These are phyloP conservation scores for Nitzschia putrida DNA, from an alignment of 108 stramenopile genomes.

Conservation along the genomic window DNA sequence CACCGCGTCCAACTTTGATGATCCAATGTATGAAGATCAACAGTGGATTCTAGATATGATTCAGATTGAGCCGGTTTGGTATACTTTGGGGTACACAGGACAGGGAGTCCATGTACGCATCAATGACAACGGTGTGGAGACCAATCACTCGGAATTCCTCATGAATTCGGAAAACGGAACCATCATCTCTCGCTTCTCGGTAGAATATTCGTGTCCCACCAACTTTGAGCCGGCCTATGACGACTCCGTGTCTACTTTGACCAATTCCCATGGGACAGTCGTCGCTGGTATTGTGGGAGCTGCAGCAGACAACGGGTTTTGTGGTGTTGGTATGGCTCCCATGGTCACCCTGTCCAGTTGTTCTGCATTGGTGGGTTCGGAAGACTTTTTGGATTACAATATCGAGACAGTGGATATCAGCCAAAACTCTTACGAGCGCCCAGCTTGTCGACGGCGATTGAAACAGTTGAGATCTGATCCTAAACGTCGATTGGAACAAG, in stretches of 20 bases:
- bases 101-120: constrained; percentile 26
- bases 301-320: constrained; percentile 14
- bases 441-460: constrained; percentile 3
- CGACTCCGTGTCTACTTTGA: background rate
- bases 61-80: constrained; percentile 17
- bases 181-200: no score
- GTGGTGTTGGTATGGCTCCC: constrained; percentile 30
- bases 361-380: background rate
- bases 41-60: constrained; percentile 27
- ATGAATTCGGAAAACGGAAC: no score
- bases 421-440: constrained; percentile 17
- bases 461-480: background rate
- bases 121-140: constrained; percentile 25
- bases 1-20: background rate
- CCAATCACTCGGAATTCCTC: constrained; percentile 20
- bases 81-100: constrained; percentile 11
- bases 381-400: constrained; percentile 3
- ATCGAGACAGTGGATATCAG: constrained; percentile 5
- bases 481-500: background rate
- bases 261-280: constrained; percentile 17
- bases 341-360: constrained; percentile 21
- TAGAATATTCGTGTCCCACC: background rate
- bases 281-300: constrained; percentile 22
- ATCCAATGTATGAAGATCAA: constrained; percentile 21
- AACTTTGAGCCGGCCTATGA: constrained; percentile 14